A percentile compares a stretch with the other conserved stretches of the same genome.
Evolutionary conservation across 139 green algal species (phyloP).

Genomic region (Coelastrella sp.): DNA sequence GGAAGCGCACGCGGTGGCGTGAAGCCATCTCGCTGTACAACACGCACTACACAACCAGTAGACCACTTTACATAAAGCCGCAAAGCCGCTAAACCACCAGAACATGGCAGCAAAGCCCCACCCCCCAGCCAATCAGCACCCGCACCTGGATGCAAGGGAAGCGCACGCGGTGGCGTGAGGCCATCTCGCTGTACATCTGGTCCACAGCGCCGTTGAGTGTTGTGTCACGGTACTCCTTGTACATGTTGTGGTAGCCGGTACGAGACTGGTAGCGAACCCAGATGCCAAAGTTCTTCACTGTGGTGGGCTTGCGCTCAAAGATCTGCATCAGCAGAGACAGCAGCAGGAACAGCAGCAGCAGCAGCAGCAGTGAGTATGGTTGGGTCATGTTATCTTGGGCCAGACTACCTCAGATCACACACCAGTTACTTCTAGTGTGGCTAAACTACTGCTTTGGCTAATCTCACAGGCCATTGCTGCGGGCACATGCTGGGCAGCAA

Average conservation of each 20-base stretch:
- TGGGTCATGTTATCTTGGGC: background rate
- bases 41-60: too few relatives aligned
- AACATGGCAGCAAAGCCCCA: too few relatives aligned
- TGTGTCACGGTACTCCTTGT: constrained; percentile 96
- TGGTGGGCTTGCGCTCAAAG: constrained; percentile 96
- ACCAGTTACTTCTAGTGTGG: background rate
- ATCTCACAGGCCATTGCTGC: too few relatives aligned
- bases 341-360: background rate
- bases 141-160: constrained; percentile 69
- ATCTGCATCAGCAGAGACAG: constrained; percentile 77
- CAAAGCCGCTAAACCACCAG: too few relatives aligned
- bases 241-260: constrained; percentile 71
- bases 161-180: constrained; percentile 94
- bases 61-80: too few relatives aligned
- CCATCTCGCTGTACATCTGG: constrained; percentile 99
- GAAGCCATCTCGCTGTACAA: constrained; percentile 57
- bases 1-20: constrained; percentile 92
- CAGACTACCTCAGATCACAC: too few relatives aligned
- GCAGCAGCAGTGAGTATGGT: background rate
- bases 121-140: background rate
- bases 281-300: constrained; percentile 99
- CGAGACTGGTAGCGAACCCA: constrained; percentile 98
- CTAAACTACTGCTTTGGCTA: too few relatives aligned
- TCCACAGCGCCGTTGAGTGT: constrained; percentile 98
- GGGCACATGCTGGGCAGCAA: too few relatives aligned